Percentiles rank a stretch among this genome's conserved stretches.
phyloP scores from a whole-genome alignment of 2,329 filamentous ascomycete species.

The Juglanconis sp. region DNA sequence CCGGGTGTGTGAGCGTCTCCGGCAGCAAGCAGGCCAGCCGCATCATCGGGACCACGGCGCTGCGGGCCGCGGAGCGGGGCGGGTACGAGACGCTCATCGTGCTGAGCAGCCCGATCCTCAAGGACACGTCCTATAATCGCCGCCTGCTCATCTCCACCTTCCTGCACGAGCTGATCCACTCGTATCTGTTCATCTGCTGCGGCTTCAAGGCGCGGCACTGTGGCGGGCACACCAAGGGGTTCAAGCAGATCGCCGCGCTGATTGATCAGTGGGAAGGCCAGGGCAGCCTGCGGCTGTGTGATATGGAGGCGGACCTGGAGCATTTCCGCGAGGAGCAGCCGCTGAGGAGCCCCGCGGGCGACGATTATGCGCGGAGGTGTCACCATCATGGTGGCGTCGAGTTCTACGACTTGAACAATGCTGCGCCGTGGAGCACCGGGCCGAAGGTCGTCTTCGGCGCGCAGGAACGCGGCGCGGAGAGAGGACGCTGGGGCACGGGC shows the following conservation, averaged over 20 bases:
- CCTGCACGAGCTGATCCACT: constrained; percentile 65
- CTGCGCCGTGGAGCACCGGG: constrained; percentile 7
- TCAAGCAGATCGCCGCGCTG: constrained; percentile 54
- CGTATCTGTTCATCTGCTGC: constrained; percentile 61
- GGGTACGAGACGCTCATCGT: constrained; percentile 63
- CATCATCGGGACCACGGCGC: constrained; percentile 61
- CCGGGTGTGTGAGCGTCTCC: constrained; percentile 33
- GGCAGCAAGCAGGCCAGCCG: constrained; percentile 41
- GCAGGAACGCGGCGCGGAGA: not conserved
- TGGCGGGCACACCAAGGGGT: constrained; percentile 60
- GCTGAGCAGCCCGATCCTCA: constrained; percentile 57
- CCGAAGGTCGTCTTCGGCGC: constrained; percentile 4
- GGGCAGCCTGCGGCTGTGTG: constrained; percentile 51
- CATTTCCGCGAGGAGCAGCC: constrained; percentile 40
- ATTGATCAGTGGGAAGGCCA: constrained; percentile 61
- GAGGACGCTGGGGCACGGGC: not conserved
- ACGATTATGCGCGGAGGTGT: not conserved
- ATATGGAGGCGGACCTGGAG: constrained; percentile 61
- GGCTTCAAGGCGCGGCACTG: constrained; percentile 53
- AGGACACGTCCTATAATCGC: constrained; percentile 53
- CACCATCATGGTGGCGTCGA: constrained; percentile 6
- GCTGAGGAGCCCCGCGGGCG: not conserved
- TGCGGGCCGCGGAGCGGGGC: constrained; percentile 43
- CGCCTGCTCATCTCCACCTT: constrained; percentile 63
- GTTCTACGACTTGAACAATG: not conserved